Evolutionary conservation across 1,139 yeast genomes (phyloP), one percentile per base, ranked within the genome.

Genomic region (Kurtzmaniella natalensis): DNA sequence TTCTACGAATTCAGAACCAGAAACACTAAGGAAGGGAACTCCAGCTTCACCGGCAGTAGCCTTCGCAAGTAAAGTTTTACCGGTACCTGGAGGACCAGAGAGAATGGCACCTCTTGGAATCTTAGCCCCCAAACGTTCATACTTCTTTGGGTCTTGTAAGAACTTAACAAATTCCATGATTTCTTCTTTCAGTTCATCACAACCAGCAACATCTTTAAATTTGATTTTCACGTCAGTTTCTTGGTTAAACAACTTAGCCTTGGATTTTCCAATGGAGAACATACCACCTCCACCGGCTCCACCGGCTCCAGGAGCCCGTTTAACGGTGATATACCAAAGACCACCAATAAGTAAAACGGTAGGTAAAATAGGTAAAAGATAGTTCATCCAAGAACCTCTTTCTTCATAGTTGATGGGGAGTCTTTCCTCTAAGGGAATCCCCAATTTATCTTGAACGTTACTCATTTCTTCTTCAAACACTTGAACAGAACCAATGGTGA

Each of bases 41-140:
- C 83, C 84, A 2, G 92, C 92, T 55, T 83, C 92, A 50, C 92
- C 92, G 6, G 92, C 92, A 21, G 92, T 82, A 1, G 92, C 92
- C 52, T 81, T 82, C 8, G 92, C 92, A 37, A 83, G 60, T 32
- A 83, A 64, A 1, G 94, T 83, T 53, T 83, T 83, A 73, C 94
- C 94, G 4, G 92, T 83, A 64, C 94, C 94, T 31, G 94, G 94
- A 26, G 92, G 87, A 41, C 94, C 94, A 0, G 88, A 80, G 33
- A 83, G 62, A 36, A 83, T 80, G 7, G 92, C 92, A 51, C 94
- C 94, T 56, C 92, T 70, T 30, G 94, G 94, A 40, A 83, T 83
- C 51, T 82, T 81, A 16, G 89, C 94, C 32, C 94, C 94, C 50
- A 83, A 66, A 45, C 72, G 76, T 53, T 82, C 89, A 57, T 82